These are phyloP conservation scores for Rhizomucor pusillus DNA, from an alignment of 371 early-diverging fungal species.

Conservation along the genomic window DNA sequence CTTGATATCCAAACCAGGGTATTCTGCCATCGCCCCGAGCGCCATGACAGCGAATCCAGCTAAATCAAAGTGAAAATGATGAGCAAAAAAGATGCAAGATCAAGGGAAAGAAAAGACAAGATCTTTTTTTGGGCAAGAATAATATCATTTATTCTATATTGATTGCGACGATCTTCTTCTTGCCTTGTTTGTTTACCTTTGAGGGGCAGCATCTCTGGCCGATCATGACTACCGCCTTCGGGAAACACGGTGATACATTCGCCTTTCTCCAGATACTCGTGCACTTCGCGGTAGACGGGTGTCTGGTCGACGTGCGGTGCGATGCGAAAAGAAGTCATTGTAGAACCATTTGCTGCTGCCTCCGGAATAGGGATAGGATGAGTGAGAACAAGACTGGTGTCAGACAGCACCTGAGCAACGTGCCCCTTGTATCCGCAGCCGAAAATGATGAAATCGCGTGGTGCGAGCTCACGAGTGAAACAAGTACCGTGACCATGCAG, in stretches of 20 bases:
- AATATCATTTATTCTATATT: no score
- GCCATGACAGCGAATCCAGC: conserved; percentile 37
- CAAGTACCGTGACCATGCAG: conserved; percentile 67
- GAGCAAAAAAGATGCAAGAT: no score
- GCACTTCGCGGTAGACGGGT: conserved; percentile 80
- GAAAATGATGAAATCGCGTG: conserved; percentile 65
- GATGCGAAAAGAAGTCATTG: no score
- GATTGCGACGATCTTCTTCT: no score
- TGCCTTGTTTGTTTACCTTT: conserved; percentile 55
- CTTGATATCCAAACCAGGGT: conserved; percentile 79
- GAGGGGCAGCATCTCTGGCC: conserved; percentile 91
- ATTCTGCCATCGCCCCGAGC: conserved; percentile 80
- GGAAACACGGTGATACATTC: conserved; percentile 96
- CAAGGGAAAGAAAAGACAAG: no score
- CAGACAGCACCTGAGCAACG: conserved; percentile 76
- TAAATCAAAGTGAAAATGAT: no score
- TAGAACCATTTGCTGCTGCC: not conserved
- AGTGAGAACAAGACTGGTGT: conserved; percentile 68
- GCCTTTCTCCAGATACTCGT: conserved; percentile 68
- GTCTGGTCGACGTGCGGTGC: conserved; percentile 89
- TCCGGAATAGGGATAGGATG: conserved; percentile 20
- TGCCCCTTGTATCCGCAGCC: conserved; percentile 64
- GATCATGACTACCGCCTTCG: conserved; percentile 97
- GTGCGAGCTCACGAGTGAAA: conserved; percentile 67
- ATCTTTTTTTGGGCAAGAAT: no score